Evolutionary conservation across 768 basidiomycete genomes (phyloP).

Genomic region (Leccinum broughii): DNA sequence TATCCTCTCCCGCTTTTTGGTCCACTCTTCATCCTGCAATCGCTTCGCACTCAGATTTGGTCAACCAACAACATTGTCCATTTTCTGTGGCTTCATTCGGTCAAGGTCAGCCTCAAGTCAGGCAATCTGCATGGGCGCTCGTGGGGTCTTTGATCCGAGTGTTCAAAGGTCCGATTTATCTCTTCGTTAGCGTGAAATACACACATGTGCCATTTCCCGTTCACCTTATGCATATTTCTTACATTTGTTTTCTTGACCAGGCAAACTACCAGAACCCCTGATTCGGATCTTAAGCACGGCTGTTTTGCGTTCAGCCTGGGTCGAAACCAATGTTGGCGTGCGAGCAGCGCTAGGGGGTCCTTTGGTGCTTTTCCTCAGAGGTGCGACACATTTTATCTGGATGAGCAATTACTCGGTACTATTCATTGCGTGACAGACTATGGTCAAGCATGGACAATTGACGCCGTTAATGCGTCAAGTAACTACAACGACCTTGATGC

Average conservation of each 20-base stretch:
- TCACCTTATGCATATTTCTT: not conserved
- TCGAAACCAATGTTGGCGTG: conserved; percentile 71
- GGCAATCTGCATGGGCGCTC: conserved; percentile 72
- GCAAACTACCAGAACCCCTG: conserved; percentile 27
- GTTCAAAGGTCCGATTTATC: conserved; percentile 43
- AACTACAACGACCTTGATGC: conserved; percentile 32
- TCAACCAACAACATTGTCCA: conserved; percentile 34
- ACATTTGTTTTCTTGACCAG: conserved; percentile 18
- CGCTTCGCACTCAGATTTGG: conserved; percentile 33
- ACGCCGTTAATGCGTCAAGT: conserved; percentile 15
- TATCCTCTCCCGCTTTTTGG: conserved; percentile 54
- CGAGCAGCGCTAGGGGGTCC: conserved; percentile 70
- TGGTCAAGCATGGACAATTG: conserved; percentile 59
- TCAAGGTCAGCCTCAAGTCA: conserved; percentile 64
- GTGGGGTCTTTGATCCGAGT: conserved; percentile 41
- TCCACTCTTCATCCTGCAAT: conserved; percentile 52
- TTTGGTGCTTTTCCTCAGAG: conserved; percentile 67
- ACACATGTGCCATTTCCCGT: not conserved
- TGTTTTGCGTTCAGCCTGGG: conserved; percentile 66
- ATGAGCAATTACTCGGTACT: not conserved
- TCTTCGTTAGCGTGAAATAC: not conserved
- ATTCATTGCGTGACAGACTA: conserved; percentile 46
- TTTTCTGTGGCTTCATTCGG: conserved; percentile 43
- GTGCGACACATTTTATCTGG: conserved; percentile 36
- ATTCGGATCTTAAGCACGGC: conserved; percentile 54